Conservation (phyloP, 345 rosid genomes). For the Eutrema japonicum region DNA sequence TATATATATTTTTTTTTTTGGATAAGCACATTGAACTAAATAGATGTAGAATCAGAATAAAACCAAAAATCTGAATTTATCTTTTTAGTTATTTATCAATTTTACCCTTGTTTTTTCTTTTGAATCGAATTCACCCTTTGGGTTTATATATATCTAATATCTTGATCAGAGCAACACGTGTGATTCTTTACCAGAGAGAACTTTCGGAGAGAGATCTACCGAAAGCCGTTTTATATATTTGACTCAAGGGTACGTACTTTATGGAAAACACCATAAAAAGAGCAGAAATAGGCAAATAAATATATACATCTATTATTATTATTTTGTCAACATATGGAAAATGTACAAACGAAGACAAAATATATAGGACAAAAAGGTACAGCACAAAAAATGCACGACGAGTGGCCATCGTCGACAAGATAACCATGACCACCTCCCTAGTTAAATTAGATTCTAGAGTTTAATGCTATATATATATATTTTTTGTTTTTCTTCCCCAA, state of each 20-base stretch:
- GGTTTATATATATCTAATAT: background rate
- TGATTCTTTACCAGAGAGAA: slow-evolving; percentile 16
- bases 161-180: slow-evolving; percentile 28
- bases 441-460: background rate
- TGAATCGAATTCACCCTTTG: background rate
- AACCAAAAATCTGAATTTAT: background rate
- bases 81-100: no score
- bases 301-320: background rate
- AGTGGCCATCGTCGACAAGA: slow-evolving; percentile 32
- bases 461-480: background rate
- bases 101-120: no score
- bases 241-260: slow-evolving; percentile 16
- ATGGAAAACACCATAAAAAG: background rate
- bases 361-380: slow-evolving; percentile 32
- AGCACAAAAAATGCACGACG: slow-evolving; percentile 20
- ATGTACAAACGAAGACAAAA: background rate
- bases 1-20: no score
- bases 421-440: slow-evolving; percentile 26
- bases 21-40: no score
- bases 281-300: background rate
- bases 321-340: slow-evolving; percentile 6
- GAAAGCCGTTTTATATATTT: slow-evolving; percentile 27
- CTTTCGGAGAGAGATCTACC: slow-evolving; percentile 25
- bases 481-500: background rate
- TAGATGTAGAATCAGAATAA: no score